Conservation (phyloP, 176 grass and related monocot species). For the Poa pratensis region DNA sequence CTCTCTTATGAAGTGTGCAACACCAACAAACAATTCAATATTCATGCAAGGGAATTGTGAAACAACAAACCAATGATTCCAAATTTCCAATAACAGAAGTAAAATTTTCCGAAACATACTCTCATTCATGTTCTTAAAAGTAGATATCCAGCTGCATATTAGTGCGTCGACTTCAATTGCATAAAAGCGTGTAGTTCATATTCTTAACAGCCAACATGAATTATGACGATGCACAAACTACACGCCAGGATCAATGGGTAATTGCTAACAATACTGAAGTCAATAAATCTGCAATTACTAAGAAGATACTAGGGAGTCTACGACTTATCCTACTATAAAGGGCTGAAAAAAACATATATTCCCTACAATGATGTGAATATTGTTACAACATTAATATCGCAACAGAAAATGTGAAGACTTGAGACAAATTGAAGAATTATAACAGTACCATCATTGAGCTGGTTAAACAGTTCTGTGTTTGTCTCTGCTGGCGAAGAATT, state of each 20-base stretch:
- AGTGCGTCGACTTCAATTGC: too few species aligned
- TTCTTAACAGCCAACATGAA: neutral
- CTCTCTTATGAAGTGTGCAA: neutral
- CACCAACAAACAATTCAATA: conserved; percentile 16
- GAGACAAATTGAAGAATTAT: conserved; percentile 8
- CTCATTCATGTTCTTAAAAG: conserved; percentile 19
- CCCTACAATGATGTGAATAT: too few species aligned
- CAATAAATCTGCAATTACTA: conserved; percentile 7
- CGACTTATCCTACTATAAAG: conserved; percentile 10
- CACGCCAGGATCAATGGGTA: neutral
- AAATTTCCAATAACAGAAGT: conserved; percentile 7
- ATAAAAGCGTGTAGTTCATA: neutral
- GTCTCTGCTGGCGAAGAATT: conserved; percentile 60
- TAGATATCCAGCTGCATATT: too few species aligned
- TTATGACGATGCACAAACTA: neutral
- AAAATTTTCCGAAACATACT: neutral
- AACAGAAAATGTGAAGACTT: conserved; percentile 30
- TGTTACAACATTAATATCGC: too few species aligned
- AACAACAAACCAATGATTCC: neutral
- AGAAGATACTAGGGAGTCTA: conserved; percentile 8
- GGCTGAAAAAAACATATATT: neutral
- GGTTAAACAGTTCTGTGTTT: conserved; percentile 65
- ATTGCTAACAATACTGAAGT: conserved; percentile 28
- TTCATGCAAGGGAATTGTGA: neutral
- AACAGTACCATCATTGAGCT: conserved; percentile 84